Evolutionary conservation across 2,329 filamentous ascomycete species (phyloP), one percentile per base, ranked within the genome.

Genomic region (Fusarium bactridioides): DNA sequence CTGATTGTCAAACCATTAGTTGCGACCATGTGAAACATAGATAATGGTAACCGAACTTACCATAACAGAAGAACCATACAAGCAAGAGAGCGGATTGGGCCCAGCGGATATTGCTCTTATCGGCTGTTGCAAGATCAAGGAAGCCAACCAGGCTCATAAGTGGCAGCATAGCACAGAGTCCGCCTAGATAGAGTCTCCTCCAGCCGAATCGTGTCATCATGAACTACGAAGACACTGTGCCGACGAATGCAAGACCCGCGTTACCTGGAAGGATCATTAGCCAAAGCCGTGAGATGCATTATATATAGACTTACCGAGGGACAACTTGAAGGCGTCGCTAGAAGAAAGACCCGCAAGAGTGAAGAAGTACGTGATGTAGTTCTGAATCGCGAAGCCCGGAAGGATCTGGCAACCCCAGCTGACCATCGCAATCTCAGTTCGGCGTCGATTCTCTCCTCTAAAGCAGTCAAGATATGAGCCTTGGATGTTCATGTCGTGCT

Each of bases 1-100:
- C 21, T 40, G 38, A n/a, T 40, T n/a, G 21, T 9, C 12, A 9
- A 40, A 5, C n/a, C 21, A 40, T 40, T 40, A n/a, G 38, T 40
- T 15, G 0, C 1, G 21, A n/a, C 12, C 12, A 5, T 13, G 11
- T 40, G 21, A 40, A n/a, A 3, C 12, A 40, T 40, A 15, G 7
- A n/a, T n/a, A 40, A 5, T 40, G 38, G 21, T n/a, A 1, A 40
- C 21, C 1, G 21, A 7, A n/a, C 38, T 40, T 13, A 40, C 38
- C 21, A n/a, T 40, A 40, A 40, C 21, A 40, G 38, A 40, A 40
- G 21, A 40, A 40, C 21, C 21, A 40, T 13, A n/a, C 21, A 5
- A 40, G 38, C 21, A 40, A n/a, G 21, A 40, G 38, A 40, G 38
- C 38, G 5, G 38, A 40, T 13, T 40, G 7, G 19, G 21, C 21